A percentile compares a stretch with the other conserved stretches of the same genome.
phyloP scores from a whole-genome alignment of 2,329 filamentous ascomycete genomes.

The Magnaporthales sp. region DNA sequence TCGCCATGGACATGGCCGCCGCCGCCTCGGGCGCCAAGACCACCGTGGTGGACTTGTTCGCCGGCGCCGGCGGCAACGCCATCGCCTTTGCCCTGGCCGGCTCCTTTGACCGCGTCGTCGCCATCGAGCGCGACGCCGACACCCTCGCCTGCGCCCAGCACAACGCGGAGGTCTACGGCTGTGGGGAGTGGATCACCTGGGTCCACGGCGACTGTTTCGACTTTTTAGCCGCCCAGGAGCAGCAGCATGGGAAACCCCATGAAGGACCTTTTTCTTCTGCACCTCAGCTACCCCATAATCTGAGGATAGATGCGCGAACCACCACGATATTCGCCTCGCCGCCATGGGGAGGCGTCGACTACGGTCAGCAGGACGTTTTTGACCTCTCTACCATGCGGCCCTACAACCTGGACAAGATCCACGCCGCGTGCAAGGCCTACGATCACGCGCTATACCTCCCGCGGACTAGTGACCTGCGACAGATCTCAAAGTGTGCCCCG shows the following conservation, averaged over 20 bases:
- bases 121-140: constrained; percentile 74
- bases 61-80: constrained; percentile 83
- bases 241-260: not conserved
- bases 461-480: constrained; percentile 71
- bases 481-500: constrained; percentile 55
- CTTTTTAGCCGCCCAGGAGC: constrained; percentile 37
- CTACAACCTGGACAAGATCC: constrained; percentile 60
- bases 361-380: constrained; percentile 59
- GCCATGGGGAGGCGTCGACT: constrained; percentile 52
- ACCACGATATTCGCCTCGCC: constrained; percentile 49
- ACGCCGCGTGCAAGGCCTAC: constrained; percentile 50
- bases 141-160: constrained; percentile 85
- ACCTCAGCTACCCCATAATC: constrained; percentile 22
- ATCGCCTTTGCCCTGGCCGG: constrained; percentile 85
- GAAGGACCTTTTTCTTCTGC: constrained; percentile 19
- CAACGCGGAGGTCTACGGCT: constrained; percentile 81
- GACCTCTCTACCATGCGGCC: constrained; percentile 81
- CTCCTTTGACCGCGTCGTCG: constrained; percentile 76
- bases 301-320: constrained; percentile 24
- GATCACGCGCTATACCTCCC: constrained; percentile 74
- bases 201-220: constrained; percentile 81
- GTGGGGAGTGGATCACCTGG: constrained; percentile 70
- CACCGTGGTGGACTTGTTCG: constrained; percentile 80
- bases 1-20: constrained; percentile 62
- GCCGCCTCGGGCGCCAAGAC: constrained; percentile 42